phyloP scores from a whole-genome alignment of 2,329 filamentous ascomycete species.

The Diaporthe sp. region DNA sequence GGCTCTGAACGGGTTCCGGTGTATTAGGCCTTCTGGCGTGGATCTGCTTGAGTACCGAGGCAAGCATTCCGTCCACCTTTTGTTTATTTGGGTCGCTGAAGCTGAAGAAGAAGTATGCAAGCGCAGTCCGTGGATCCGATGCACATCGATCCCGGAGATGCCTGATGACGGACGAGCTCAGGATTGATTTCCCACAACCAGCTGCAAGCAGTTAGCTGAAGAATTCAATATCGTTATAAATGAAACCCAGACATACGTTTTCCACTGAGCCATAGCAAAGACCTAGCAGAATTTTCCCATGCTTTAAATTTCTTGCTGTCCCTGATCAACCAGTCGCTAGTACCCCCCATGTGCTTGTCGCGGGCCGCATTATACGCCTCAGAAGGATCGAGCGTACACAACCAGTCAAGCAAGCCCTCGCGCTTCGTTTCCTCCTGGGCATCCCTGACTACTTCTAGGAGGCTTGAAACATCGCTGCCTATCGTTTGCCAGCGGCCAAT shows the following conservation, averaged over 20 bases:
- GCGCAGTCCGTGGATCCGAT: neutral
- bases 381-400: conserved; percentile 1
- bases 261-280: conserved; percentile 1
- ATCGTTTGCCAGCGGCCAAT: neutral
- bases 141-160: neutral
- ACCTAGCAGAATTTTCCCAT: neutral
- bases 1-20: neutral
- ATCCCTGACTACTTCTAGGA: neutral
- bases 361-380: neutral
- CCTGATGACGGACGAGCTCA: conserved; percentile 11
- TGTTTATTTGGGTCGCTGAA: conserved; percentile 44
- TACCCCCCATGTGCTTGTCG: neutral
- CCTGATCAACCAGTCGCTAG: neutral
- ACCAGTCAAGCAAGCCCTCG: neutral
- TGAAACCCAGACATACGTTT: neutral
- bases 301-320: neutral
- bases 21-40: neutral
- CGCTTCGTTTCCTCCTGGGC: neutral
- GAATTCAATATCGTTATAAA: no score
- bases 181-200: conserved; percentile 1
- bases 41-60: conserved; percentile 42
- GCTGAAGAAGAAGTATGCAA: conserved; percentile 47
- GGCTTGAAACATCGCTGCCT: neutral
- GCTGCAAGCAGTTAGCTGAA: neutral
- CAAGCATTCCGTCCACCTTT: conserved; percentile 41